Base-by-base conservation (phyloP, 2,329 filamentous ascomycete genomes). In the Fusarium mangiferae region DNA sequence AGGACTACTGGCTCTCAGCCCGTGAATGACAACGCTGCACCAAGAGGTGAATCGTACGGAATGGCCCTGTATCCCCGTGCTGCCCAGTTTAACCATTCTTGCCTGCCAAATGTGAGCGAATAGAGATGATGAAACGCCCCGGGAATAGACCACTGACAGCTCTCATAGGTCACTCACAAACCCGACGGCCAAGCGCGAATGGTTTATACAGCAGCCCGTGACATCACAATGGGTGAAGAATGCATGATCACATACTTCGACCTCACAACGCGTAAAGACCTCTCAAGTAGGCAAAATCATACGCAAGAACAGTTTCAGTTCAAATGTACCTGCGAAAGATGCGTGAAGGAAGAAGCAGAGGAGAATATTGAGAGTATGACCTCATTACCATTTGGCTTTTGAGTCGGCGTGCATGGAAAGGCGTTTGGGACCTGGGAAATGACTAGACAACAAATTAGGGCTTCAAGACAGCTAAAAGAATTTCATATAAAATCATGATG, bases 41-140 rank as follows among this genome's bases (percentile, higher is more conserved):
- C 71, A 1, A 66, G 78, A 63, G 78, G 78, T 22, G 71, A 79
- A 49, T 71, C 66, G 1, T 80, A 79, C 26, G 78, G 78, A 10
- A 57, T 80, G 49, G 67, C 72, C 4, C 24, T 80, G 14, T 80
- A 74, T 57, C 78, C 78, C 2, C 75, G 78, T 12, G 78, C 78
- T 7, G 78, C 78, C 17, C 77, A 75, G 52, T 80, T 80, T 14
- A 80, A 80, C 22, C 78, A 80, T 56, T 80, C 78, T 12, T 80
- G 78, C n/a, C 26, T 64, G 18, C 78, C 78, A 18, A 80, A 79
- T 46, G 78, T 79, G 66, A 72, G 78, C 70, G 5, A 8, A 28
- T 15, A 35, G 14, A 30, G 7, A 17, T 13, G 1, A 20, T 13
- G 3, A 5, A 17, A 20, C 11, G 24, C 6, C 10, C 0, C 2